Percentiles rank a stretch among this genome's conserved stretches.
These are phyloP conservation scores for Salvia miltiorrhiza DNA, from an alignment of 257 asterid genomes.

Conservation along the genomic window DNA sequence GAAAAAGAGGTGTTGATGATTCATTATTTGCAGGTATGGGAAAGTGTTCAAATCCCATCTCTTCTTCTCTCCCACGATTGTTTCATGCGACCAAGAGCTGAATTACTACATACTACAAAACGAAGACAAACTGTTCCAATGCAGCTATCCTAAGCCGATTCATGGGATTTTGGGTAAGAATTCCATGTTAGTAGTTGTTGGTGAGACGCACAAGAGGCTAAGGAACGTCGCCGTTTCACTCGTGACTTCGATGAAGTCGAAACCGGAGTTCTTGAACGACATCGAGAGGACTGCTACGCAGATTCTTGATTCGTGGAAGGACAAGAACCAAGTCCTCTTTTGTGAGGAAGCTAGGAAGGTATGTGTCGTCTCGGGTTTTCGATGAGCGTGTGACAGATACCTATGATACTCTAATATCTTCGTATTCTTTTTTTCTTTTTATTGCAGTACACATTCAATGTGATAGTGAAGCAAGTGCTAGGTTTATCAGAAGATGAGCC, in stretches of 20 bases:
- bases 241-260: slow-evolving; percentile 53
- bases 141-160: slow-evolving; percentile 73
- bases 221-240: slow-evolving; percentile 69
- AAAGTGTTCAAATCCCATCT: slow-evolving; percentile 77
- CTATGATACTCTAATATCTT: neutral
- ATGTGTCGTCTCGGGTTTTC: neutral
- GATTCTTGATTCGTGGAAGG: slow-evolving; percentile 58
- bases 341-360: slow-evolving; percentile 79
- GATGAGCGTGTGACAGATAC: neutral
- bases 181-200: slow-evolving; percentile 65
- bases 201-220: slow-evolving; percentile 63
- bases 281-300: slow-evolving; percentile 45
- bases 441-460: slow-evolving; percentile 70
- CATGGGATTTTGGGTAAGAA: slow-evolving; percentile 66
- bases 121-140: slow-evolving; percentile 60
- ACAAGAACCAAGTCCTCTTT: slow-evolving; percentile 44
- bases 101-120: slow-evolving; percentile 68
- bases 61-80: slow-evolving; percentile 68
- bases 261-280: slow-evolving; percentile 53
- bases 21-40: slow-evolving; percentile 45
- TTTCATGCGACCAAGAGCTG: slow-evolving; percentile 73
- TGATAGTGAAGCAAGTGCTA: slow-evolving; percentile 75
- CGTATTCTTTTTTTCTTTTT: neutral
- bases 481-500: slow-evolving; percentile 65
- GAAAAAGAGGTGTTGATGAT: neutral